Conservation (phyloP, 2,329 filamentous ascomycete genomes). For the Pestalotiopsis sp. region DNA sequence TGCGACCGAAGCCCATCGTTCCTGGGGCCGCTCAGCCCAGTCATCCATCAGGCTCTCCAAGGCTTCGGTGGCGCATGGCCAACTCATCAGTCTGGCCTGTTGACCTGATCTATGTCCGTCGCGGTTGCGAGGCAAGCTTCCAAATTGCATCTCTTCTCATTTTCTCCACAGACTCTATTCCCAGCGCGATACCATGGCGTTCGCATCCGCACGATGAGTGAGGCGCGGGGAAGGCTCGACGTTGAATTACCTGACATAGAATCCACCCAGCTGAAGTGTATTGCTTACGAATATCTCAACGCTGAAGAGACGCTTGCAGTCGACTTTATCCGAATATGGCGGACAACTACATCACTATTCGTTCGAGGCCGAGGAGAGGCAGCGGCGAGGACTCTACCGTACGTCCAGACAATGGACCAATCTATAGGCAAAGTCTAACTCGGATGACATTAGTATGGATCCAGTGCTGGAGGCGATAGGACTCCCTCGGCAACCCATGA, state of each 20-base stretch:
- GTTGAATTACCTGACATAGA: not conserved
- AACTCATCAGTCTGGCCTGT: not conserved
- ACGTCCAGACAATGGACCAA: slow-evolving; percentile 36
- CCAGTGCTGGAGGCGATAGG: slow-evolving; percentile 40
- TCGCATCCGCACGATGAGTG: not conserved
- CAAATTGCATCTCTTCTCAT: not conserved
- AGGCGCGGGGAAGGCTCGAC: not conserved
- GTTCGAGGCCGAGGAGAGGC: slow-evolving; percentile 47
- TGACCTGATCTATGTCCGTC: not conserved
- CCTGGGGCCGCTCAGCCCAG: not conserved
- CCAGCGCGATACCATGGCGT: not conserved
- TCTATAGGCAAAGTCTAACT: slow-evolving; percentile 29
- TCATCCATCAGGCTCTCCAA: not conserved
- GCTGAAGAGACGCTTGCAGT: not conserved
- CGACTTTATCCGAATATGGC: slow-evolving; percentile 34
- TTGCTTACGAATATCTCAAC: not conserved
- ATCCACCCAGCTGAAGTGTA: no score
- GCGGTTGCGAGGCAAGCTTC: not conserved
- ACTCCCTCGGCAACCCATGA: slow-evolving; percentile 54
- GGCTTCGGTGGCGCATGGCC: not conserved
- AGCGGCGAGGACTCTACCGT: slow-evolving; percentile 53
- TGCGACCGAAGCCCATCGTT: slow-evolving; percentile 16
- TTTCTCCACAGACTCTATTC: not conserved
- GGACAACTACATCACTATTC: slow-evolving; percentile 56
- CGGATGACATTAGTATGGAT: slow-evolving; percentile 47